A percentile compares a stretch with the other conserved stretches of the same genome.
Conservation (phyloP, 371 early-diverging fungal species). For the Syncephalis plumigaleata region DNA sequence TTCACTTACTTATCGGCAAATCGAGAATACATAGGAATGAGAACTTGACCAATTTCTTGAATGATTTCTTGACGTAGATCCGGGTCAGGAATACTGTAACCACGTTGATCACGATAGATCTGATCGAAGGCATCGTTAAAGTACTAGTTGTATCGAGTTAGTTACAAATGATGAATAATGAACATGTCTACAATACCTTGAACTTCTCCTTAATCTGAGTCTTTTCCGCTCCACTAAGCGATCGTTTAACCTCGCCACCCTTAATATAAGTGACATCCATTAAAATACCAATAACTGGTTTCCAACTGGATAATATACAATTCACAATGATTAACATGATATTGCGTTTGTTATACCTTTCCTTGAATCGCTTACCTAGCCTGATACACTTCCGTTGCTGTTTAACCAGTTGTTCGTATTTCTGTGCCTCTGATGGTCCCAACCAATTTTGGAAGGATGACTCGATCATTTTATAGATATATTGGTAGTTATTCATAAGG, state of each 20-base stretch:
- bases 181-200: constrained; percentile 16
- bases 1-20: constrained; percentile 47
- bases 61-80: constrained; percentile 54
- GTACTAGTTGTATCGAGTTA: constrained; percentile 14
- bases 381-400: constrained; percentile 39
- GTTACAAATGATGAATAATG: not conserved
- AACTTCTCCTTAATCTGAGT: constrained; percentile 65
- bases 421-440: constrained; percentile 23
- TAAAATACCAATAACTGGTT: constrained; percentile 42
- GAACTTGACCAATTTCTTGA: constrained; percentile 46
- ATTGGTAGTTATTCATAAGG: constrained; percentile 66
- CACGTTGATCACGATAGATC: constrained; percentile 43
- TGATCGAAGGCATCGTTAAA: constrained; percentile 77
- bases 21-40: constrained; percentile 63
- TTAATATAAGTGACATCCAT: constrained; percentile 59
- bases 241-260: constrained; percentile 36
- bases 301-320: constrained; percentile 32
- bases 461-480: constrained; percentile 45
- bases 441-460: constrained; percentile 28
- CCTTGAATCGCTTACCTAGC: constrained; percentile 12
- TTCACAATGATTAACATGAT: not conserved
- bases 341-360: not conserved
- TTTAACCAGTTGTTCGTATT: constrained; percentile 40
- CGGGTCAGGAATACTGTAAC: constrained; percentile 64
- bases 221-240: constrained; percentile 43